These are phyloP conservation scores for Pascua guehoae DNA, from an alignment of 1,284 basidiomycete genomes.

Conservation along the genomic window DNA sequence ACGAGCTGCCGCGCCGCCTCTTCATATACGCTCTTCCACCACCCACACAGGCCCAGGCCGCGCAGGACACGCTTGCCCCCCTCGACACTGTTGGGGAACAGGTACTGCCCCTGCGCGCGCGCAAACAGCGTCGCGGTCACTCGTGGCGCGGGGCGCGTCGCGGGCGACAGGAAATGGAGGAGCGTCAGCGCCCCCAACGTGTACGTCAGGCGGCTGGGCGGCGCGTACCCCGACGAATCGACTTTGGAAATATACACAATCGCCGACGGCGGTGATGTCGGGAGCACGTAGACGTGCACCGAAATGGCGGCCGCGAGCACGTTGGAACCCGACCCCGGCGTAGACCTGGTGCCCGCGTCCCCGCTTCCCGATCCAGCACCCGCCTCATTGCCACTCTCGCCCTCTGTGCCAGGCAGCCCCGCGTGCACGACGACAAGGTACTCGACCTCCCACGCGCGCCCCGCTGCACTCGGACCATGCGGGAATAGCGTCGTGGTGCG, in stretches of 20 bases:
- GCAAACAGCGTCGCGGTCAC: conserved; percentile 88
- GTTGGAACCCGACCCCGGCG: conserved; percentile 4
- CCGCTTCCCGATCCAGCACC: not conserved
- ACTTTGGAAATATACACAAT: conserved; percentile 91
- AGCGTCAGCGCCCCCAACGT: conserved; percentile 67
- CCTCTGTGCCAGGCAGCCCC: conserved; percentile 42
- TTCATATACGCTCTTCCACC: conserved; percentile 81
- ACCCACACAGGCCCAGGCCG: conserved; percentile 77
- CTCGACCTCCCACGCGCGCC: conserved; percentile 52
- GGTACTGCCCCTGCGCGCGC: conserved; percentile 82
- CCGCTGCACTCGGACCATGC: conserved; percentile 58
- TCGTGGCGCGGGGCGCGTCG: conserved; percentile 57
- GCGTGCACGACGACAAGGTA: conserved; percentile 66
- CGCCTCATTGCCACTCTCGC: no score
- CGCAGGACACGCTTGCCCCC: conserved; percentile 69
- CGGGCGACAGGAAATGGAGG: conserved; percentile 63
- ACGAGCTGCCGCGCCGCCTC: conserved; percentile 54
- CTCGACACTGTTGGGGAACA: conserved; percentile 87
- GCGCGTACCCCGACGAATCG: conserved; percentile 77
- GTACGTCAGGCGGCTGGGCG: conserved; percentile 58
- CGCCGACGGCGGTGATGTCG: conserved; percentile 52
- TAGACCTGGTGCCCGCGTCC: not conserved
- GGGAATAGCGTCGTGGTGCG: conserved; percentile 65
- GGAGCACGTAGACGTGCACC: conserved; percentile 67
- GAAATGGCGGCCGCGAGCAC: conserved; percentile 73